Evolutionary conservation across 2,329 filamentous ascomycete species (phyloP), one percentile per base, ranked within the genome.

Genomic region (Penicillium sp.): DNA sequence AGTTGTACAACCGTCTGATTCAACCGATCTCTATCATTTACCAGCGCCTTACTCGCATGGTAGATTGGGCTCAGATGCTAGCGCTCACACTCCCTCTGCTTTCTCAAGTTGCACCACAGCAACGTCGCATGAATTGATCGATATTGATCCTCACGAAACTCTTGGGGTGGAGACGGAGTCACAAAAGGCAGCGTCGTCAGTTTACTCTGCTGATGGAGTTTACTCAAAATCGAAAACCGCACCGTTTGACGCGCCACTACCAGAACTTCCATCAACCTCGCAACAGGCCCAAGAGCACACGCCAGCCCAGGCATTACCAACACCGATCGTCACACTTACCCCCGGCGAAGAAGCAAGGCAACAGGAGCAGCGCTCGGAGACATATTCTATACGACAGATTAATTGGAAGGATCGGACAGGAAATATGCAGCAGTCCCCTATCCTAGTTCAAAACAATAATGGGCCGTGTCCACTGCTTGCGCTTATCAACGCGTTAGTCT

Each of bases 391-490:
- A 71, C 95, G 96, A 70, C 92, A 92, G 57, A 87, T 97, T 58
- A 86, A 84, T 57, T 97, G 93, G 92, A 80, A 86, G 56, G 90
- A 97, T 70, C 82, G 70, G 0, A 71, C 79, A 1, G 80, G 82
- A n/a, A 85, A 85, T 51, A 80, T 90, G 35, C 82, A 90, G 42
- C 82, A 83, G n/a, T 93, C 91, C 0, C 93, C 94, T 0, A 91
- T 97, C 53, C 78, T 97, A 40, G 86, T 95, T 3, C 93, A 99
- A 69, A 97, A 97, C 64, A 85, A 88, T 54, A 99, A 99, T 66
- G 94, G 94, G 0, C 94, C 94, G 1, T 99, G 94, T 72, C 94
- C 94, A 1, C 77, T 99, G 14, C 85, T 99, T 25, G 94, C 94
- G 2, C 80, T 99, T 5, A 92, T 97, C 55, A 99, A 99, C 70